A percentile compares a stretch with the other conserved stretches of the same genome.
Conservation (phyloP, 345 rosid genomes). For the Hypericum perforatum region DNA sequence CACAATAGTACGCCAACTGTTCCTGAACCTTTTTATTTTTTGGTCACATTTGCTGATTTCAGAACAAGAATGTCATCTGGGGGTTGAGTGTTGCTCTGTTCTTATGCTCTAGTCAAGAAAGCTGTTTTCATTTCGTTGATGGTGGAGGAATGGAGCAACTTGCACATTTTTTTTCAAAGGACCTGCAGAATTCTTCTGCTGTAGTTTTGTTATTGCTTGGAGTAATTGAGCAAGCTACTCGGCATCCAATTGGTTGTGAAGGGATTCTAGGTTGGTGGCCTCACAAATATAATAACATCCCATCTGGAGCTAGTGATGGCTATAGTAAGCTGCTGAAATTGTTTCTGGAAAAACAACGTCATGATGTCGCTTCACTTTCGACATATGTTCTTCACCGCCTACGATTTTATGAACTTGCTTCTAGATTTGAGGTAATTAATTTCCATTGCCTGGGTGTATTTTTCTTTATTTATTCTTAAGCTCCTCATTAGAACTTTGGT, state of each 20-base stretch:
- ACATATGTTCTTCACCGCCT: constrained; percentile 74
- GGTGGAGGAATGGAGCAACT: constrained; percentile 77
- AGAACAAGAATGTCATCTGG: constrained; percentile 60
- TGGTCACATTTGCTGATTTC: constrained; percentile 27
- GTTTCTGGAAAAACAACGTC: constrained; percentile 69
- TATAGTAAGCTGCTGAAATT: constrained; percentile 65
- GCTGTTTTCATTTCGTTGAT: constrained; percentile 87
- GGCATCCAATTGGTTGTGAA: constrained; percentile 86
- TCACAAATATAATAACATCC: constrained; percentile 68
- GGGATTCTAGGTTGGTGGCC: constrained; percentile 98
- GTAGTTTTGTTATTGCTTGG: constrained; percentile 52
- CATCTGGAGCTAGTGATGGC: constrained; percentile 66
- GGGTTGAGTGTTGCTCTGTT: constrained; percentile 64
- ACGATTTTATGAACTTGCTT: constrained; percentile 77
- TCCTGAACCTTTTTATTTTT: constrained; percentile 13
- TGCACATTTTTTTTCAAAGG: constrained; percentile 38
- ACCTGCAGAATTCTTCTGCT: constrained; percentile 43
- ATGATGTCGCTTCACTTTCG: constrained; percentile 77
- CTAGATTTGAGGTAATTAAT: constrained; percentile 75
- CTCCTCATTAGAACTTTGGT: constrained; percentile 5
- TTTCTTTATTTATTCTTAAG: neutral
- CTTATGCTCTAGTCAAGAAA: constrained; percentile 77
- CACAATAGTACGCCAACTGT: neutral
- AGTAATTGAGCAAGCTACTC: constrained; percentile 85
- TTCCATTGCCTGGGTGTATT: constrained; percentile 8